A percentile compares a stretch with the other conserved stretches of the same genome.
Evolutionary conservation across 305 asterid genomes (phyloP).

Genomic region (Rubia occidens): DNA sequence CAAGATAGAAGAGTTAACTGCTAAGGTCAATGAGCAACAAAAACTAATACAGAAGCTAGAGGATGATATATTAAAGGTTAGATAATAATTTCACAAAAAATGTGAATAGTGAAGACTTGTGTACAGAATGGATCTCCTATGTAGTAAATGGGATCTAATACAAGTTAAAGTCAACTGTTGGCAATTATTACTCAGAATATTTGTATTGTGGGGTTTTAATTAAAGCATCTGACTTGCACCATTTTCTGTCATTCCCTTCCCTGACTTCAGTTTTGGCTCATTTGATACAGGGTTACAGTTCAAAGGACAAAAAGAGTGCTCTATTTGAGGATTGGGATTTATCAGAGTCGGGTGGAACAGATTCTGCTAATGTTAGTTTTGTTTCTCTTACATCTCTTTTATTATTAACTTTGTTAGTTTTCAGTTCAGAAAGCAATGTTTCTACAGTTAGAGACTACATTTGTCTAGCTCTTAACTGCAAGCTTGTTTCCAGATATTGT

Average conservation of each 20-base stretch:
- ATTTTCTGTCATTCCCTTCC: conserved; percentile 3
- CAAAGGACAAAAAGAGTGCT: conserved; percentile 61
- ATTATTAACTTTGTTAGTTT: neutral
- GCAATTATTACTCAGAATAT: neutral
- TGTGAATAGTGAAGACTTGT: conserved; percentile 6
- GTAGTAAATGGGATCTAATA: neutral
- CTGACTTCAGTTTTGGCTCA: conserved; percentile 15
- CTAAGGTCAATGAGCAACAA: conserved; percentile 67
- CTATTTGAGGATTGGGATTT: conserved; percentile 87
- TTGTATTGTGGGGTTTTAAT: neutral
- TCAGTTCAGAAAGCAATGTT: neutral
- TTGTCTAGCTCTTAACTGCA: neutral
- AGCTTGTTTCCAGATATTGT: too few species aligned
- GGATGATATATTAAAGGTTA: conserved; percentile 86
- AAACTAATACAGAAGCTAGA: conserved; percentile 90
- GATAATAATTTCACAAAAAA: conserved; percentile 13
- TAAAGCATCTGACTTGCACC: neutral
- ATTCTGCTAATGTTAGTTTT: conserved; percentile 53
- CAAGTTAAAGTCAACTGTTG: neutral
- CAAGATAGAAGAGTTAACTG: conserved; percentile 56
- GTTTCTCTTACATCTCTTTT: conserved; percentile 13
- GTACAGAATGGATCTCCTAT: neutral
- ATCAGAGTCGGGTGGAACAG: conserved; percentile 70
- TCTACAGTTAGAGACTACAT: neutral
- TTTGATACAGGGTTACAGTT: conserved; percentile 71